Conservation (phyloP, 140 eudicot genomes). For the Bidens hawaiensis region DNA sequence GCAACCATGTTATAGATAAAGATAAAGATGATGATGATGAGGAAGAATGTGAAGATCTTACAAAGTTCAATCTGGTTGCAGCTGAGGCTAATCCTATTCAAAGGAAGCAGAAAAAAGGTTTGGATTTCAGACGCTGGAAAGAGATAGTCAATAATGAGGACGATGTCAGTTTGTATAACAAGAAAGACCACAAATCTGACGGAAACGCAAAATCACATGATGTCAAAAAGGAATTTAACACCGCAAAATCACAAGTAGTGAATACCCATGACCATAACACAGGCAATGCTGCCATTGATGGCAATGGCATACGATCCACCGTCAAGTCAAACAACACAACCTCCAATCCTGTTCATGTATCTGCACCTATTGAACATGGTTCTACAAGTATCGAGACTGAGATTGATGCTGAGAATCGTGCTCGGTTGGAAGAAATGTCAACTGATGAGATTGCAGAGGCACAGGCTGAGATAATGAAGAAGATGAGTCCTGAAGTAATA, state of each 20-base stretch:
- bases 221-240: conserved; percentile 7
- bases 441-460: conserved; percentile 88
- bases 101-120: conserved; percentile 66
- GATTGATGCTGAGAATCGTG: conserved; percentile 90
- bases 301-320: conserved; percentile 6
- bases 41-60: conserved; percentile 38
- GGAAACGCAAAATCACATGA: conserved; percentile 19
- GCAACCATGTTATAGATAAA: too few relatives aligned
- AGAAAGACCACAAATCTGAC: conserved; percentile 20
- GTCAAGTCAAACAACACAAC: conserved; percentile 14
- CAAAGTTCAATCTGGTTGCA: conserved; percentile 34
- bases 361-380: conserved; percentile 22
- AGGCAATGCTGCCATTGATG: not conserved
- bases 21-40: conserved; percentile 22
- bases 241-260: conserved; percentile 10
- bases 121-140: conserved; percentile 68
- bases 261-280: not conserved
- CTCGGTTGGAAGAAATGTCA: conserved; percentile 65
- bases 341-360: conserved; percentile 16
- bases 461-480: conserved; percentile 62
- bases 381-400: conserved; percentile 51
- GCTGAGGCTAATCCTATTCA: conserved; percentile 59
- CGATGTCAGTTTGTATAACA: conserved; percentile 10
- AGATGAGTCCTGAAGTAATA: conserved; percentile 60
- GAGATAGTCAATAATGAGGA: conserved; percentile 31